Base-by-base conservation (phyloP, 2,329 filamentous ascomycete species). In the Simplicillium sp. region DNA sequence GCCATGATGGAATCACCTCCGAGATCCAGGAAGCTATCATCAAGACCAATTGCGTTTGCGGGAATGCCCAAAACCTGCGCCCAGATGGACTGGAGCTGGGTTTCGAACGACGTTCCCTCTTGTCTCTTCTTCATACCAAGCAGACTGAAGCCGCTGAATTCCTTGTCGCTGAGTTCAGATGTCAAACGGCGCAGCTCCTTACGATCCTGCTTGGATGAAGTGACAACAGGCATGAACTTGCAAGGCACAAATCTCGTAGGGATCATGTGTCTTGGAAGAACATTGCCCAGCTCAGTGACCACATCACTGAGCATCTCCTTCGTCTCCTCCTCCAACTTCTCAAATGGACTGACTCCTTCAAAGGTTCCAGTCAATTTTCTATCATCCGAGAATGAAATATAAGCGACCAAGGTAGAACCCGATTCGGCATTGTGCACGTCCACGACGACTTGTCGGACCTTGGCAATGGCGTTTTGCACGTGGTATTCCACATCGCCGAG, bases 191-290 rank as follows among this genome's bases (percentile, higher is more conserved):
- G 40, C 32, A 40, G 38, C 28, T 29, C 39, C 11, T 31, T 33
- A 29, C 36, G 37, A 35, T 44, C 35, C 29, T 36, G 57, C 49
- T 71, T 65, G 37, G 69, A 56, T 0, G 66, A 65, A 1, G 60
- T 50, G 2, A 63, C 68, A 16, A 70, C 46, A 1, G 68, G 68
- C 13, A 71, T 54, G 31, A 58, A 53, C 38, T 56, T 57, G 28
- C 70, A 56, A 1, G 67, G 67, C 7, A 72, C 56, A 39, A 63
- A 70, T 7, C 61, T 57, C 4, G 58, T 54, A 1, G 68, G 68
- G 14, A 69, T 54, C 57, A 67, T 65, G 41, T 63, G 54, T 2
- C 51, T 47, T 0, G 66, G 59, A 6, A 69, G 52, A 2, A 47
- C 49, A 15, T 13, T n/a, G 31, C 13, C 31, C 12, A 33, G 31